Evolutionary conservation across 2,329 filamentous ascomycete genomes (phyloP), one percentile per base, ranked within the genome.

Genomic region (Didymella lethalis): DNA sequence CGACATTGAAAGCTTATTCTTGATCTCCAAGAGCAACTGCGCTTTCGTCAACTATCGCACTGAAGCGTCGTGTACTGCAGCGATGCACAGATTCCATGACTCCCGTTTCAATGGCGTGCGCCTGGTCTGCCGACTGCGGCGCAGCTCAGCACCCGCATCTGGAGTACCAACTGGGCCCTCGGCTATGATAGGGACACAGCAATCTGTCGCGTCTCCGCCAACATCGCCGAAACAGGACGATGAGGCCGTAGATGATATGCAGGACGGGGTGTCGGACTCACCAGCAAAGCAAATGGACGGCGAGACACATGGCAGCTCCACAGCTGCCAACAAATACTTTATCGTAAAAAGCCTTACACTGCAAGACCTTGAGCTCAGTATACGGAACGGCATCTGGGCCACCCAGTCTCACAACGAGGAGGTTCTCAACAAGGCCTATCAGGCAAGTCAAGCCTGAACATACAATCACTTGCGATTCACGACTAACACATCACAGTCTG

Each of bases 11-110:
- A 97, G 93, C 46, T 81, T 98, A 0, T 97, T 98, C 66, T 81
- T 98, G 34, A 98, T 98, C 40, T 94, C 93, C 0, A 97, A 97
- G 76, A 97, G 93, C 75, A 97, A 97, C 73, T 98, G 94, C 72
- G 94, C 93, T 0, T 98, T 98, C 79, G 92, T 96, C 64, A 98
- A 98, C 72, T 98, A 96, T 75, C 91, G 89, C 63, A 90, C 92
- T 49, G 93, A 97, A 69, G 79, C 82, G 3, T 87, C 88, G 5
- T 97, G 93, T 72, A 79, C 85, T 7, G 83, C 86, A 8, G 94
- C 94, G 0, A 91, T 97, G 80, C 85, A 88, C 45, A 88, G 91
- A 65, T 90, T 98, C 44, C 92, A 98, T 75, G 93, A 98, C 71
- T 96, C 93, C 1, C 89, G 90, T 55, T 97, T 97, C 68, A 88